Evolutionary conservation across 331 rosid genomes (phyloP).

Genomic region (Quercus tomentella): DNA sequence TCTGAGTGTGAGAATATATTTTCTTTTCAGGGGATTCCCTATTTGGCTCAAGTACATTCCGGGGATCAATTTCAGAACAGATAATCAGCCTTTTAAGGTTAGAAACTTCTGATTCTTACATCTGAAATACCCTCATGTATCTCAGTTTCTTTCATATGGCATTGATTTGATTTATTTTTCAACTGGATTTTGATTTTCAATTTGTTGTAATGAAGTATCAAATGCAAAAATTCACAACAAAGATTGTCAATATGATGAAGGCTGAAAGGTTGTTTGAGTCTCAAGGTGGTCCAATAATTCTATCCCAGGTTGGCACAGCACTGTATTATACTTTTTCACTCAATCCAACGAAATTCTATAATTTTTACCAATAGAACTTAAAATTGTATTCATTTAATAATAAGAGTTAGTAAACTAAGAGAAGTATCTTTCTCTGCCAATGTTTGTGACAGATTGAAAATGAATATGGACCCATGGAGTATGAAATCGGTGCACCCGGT

Average conservation of each 20-base stretch:
- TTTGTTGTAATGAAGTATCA: slow-evolving; percentile 44
- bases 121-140: not conserved
- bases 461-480: slow-evolving; percentile 84
- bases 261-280: slow-evolving; percentile 80
- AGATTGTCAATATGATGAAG: slow-evolving; percentile 95
- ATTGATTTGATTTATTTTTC: not conserved
- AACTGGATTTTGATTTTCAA: slow-evolving; percentile 23
- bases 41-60: slow-evolving; percentile 98
- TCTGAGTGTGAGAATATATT: not conserved
- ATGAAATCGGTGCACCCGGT: slow-evolving; percentile 73
- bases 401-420: not conserved
- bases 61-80: slow-evolving; percentile 89
- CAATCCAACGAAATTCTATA: not conserved
- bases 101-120: slow-evolving; percentile 11
- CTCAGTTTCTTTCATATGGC: not conserved
- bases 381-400: not conserved
- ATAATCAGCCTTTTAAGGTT: slow-evolving; percentile 93
- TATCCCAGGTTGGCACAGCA: slow-evolving; percentile 71
- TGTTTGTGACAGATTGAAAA: slow-evolving; percentile 64
- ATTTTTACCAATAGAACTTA: not conserved
- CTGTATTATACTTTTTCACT: slow-evolving; percentile 4
- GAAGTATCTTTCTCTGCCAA: not conserved
- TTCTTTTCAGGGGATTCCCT: slow-evolving; percentile 80
- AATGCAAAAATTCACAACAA: slow-evolving; percentile 79
- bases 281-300: slow-evolving; percentile 94